Base-by-base conservation (phyloP, 148 eudicot genomes). In the Silene uniflora region DNA sequence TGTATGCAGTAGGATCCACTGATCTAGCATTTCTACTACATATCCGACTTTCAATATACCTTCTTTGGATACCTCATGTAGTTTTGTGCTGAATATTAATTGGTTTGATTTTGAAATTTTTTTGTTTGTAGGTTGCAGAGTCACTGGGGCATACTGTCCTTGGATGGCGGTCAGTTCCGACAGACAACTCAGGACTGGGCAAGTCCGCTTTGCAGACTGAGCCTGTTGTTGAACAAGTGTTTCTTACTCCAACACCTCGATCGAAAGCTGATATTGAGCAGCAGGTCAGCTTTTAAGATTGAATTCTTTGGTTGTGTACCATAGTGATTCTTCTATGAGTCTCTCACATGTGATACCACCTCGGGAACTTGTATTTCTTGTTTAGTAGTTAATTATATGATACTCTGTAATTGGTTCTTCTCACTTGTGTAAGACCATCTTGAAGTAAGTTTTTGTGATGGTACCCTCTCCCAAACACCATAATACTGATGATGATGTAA, bases 141-240 rank as follows among this genome's bases (percentile, higher is more conserved):
- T 92, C 98, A 56, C 95, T 96, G 69, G 99, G 99, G 46, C 99
- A 96, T 78, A 92, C 91, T 22, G 98, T 96, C 70, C 93, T 96
- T 55, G 97, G 93, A n/a, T 96, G 99, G 99, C 89, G 98, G 44
- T 35, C 85, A 69, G 97, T 96, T 62, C 99, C 98, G 17, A 96
- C 98, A 0, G 96, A 96, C 81, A 96, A 96, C 84, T 88, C 98
- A 14, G 98, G 95, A 62, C 75, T 96, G 83, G 99, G 99, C 1
- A 82, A 87, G 62, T 89, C 99, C 83, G 97, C 99, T 75, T 64
- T 92, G 84, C 89, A 87, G 84, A 96, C 99, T 14, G 99, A 96
- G 76, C 99, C 99, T 9, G 88, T 92, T 32, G 87, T 92, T 25
- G 99, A 96, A 76, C 99, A 96, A 84, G 99, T 96, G 79, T 96